Evolutionary conservation across 202 grass and related monocot genomes (phyloP).

Genomic region (Zizania palustris): DNA sequence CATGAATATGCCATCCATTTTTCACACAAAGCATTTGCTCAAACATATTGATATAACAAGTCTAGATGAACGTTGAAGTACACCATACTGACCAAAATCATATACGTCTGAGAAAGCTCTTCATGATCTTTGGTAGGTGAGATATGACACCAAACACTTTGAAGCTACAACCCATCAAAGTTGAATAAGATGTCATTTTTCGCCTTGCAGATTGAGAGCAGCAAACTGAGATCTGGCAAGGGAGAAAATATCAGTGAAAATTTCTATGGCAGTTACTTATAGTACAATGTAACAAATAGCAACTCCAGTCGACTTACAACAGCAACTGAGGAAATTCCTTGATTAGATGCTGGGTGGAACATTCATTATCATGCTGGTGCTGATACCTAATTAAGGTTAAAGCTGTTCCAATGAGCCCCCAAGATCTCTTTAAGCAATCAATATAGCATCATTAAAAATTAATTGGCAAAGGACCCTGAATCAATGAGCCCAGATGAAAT

Average conservation of each 20-base stretch:
- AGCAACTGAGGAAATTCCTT: constrained; percentile 4
- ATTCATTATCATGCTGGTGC: not conserved
- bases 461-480: constrained; percentile 46
- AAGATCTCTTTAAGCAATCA: constrained; percentile 39
- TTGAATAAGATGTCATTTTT: constrained; percentile 11
- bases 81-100: constrained; percentile 15
- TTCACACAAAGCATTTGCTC: not conserved
- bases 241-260: constrained; percentile 20
- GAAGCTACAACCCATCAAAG: constrained; percentile 31
- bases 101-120: constrained; percentile 15
- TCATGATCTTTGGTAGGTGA: constrained; percentile 1
- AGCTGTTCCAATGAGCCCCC: constrained; percentile 27
- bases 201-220: constrained; percentile 34
- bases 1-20: not conserved
- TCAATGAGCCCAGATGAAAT: constrained; percentile 38
- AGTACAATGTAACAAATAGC: constrained; percentile 30
- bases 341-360: not conserved
- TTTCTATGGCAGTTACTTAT: not conserved
- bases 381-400: constrained; percentile 39
- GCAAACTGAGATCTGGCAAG: constrained; percentile 32
- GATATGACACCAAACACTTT: not conserved
- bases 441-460: constrained; percentile 31
- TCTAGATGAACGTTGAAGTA: not conserved
- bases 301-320: constrained; percentile 43
- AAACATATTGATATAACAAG: not conserved